Conservation (phyloP, 2,329 filamentous ascomycete genomes). For the Penicillium sp. region DNA sequence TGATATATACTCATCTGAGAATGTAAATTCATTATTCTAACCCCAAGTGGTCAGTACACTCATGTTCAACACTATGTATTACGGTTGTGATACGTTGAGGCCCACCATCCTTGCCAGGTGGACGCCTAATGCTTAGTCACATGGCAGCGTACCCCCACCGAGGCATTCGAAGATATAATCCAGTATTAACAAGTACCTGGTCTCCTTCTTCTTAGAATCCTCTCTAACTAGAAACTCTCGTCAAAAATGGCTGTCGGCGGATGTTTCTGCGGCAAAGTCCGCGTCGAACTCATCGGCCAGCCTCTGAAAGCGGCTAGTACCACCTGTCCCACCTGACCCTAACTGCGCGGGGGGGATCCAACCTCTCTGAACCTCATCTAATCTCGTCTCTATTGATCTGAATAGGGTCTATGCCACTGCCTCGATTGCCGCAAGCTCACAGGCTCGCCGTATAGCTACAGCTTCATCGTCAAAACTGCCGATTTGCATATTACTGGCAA, state of each 20-base stretch:
- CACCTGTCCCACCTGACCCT: background rate
- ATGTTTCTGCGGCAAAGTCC: slow-evolving; percentile 42
- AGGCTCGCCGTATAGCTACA: slow-evolving; percentile 33
- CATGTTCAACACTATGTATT: too few species aligned
- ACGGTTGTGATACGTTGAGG: too few species aligned
- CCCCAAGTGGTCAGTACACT: too few species aligned
- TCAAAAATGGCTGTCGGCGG: slow-evolving; percentile 33
- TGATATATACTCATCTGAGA: background rate
- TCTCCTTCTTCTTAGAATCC: too few species aligned
- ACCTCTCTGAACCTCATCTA: background rate
- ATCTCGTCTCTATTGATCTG: background rate
- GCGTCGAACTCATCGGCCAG: slow-evolving; percentile 35
- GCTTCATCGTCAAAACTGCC: slow-evolving; percentile 30
- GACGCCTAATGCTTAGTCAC: too few species aligned
- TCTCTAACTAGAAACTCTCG: too few species aligned
- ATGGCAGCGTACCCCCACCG: too few species aligned
- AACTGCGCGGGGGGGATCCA: background rate
- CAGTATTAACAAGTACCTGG: too few species aligned
- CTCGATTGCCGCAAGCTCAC: slow-evolving; percentile 43
- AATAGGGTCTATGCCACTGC: slow-evolving; percentile 41
- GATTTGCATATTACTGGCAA: slow-evolving; percentile 35
- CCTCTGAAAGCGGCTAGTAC: slow-evolving; percentile 32
- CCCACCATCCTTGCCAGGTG: too few species aligned
- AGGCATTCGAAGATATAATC: too few species aligned
- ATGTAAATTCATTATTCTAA: too few species aligned